These are phyloP conservation scores for Amphirosellinia nigrospora DNA, from an alignment of 495 filamentous ascomycete species.

Conservation along the genomic window DNA sequence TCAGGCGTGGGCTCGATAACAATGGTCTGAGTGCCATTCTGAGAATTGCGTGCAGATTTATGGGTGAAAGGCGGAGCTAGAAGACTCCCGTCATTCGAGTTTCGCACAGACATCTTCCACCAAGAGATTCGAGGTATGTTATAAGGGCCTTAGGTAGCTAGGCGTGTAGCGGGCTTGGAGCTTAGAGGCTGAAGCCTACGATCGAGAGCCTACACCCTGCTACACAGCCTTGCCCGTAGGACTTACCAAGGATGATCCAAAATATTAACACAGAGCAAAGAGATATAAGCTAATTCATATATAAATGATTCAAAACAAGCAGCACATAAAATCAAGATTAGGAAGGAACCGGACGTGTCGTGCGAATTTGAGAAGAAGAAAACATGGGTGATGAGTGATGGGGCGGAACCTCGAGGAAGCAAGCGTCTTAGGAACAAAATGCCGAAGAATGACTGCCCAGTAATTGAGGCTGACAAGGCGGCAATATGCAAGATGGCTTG, in stretches of 20 bases:
- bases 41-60: conserved; percentile 17
- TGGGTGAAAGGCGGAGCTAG: neutral
- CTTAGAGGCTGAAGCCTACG: neutral
- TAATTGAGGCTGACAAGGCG: conserved; percentile 26
- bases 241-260: neutral
- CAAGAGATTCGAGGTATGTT: neutral
- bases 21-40: conserved; percentile 26
- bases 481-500: conserved; percentile 10
- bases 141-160: neutral
- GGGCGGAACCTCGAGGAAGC: conserved; percentile 14
- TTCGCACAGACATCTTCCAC: conserved; percentile 13
- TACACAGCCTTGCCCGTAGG: conserved; percentile 16
- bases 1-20: conserved; percentile 40
- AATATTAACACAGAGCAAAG: neutral
- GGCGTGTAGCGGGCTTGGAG: conserved; percentile 1
- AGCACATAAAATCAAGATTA: neutral
- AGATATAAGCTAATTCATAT: conserved; percentile 6
- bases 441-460: conserved; percentile 17
- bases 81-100: neutral
- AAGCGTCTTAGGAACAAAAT: neutral
- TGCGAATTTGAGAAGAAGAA: neutral
- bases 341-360: neutral
- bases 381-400: conserved; percentile 6
- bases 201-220: neutral
- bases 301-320: neutral